Base-by-base conservation (phyloP, 306 rosid species). In the Quercus cerris region DNA sequence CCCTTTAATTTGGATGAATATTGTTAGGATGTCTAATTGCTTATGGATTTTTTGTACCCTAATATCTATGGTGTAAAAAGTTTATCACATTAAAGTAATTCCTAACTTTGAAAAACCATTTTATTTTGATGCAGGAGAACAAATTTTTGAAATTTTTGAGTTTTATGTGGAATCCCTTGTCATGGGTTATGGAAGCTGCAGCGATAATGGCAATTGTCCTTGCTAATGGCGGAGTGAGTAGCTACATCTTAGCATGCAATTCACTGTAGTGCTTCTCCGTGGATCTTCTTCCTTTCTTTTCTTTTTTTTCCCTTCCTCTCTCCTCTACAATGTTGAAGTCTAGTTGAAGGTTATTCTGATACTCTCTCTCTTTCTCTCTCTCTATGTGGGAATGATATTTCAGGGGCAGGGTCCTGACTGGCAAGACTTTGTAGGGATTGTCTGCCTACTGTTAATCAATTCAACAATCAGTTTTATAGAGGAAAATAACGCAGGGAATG, bases 151-250 rank as follows among this genome's bases (percentile, higher is more conserved):
- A 91, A 72, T 93, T 93, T 79, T 88, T 93, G 57, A 62, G 97
- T 71, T 93, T 93, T 75, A 93, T 93, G 97, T 93, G 97, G 97
- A 93, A 93, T 77, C 97, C 97, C 71, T 81, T 93, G 80, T 93
- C 97, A 80, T 93, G 97, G 97, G 97, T 93, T 81, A 93, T 91
- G 97, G 97, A 93, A 89, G 97, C 97, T 73, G 97, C 97, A 58
- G 97, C 97, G 56, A 19, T 93, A 57, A 93, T 93, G 97, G 97
- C 97, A 9, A 91, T 93, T 73, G 84, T 56, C 86, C 97, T 93
- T 67, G 97, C 97, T 73, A 93, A 93, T 70, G 97, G 97, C 0
- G 97, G 97, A 73, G 97, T 91, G 78, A 93, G 97, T 87, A 76
- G 63, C 22, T 63, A 68, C 20, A 68, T 68, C 71, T 75, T 74